These are phyloP conservation scores for Rhodotorula paludigena DNA, from an alignment of 768 basidiomycete genomes.

Conservation along the genomic window DNA sequence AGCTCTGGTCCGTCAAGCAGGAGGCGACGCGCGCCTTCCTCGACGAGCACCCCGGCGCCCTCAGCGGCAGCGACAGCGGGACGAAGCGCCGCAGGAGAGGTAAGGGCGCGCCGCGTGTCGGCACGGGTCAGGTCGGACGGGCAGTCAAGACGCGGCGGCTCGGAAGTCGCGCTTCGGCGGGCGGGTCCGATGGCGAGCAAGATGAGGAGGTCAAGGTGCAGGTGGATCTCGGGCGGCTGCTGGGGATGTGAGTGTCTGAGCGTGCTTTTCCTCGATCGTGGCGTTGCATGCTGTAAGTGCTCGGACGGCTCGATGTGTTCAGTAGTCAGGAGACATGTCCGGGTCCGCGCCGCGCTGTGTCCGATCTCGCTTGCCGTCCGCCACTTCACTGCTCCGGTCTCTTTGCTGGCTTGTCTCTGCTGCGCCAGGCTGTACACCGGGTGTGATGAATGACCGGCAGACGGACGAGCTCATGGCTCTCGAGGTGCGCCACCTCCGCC, in stretches of 20 bases:
- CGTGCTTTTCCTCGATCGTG: neutral
- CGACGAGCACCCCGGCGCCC: neutral
- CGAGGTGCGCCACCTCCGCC: neutral
- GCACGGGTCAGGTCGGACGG: neutral
- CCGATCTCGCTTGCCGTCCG: neutral
- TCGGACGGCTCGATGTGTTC: too few species aligned
- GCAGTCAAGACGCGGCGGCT: conserved; percentile 1
- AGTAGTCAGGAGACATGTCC: too few species aligned
- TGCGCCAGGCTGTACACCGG: accelerated
- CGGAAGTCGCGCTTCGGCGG: neutral
- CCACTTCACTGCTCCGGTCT: neutral
- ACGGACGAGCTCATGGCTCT: conserved; percentile 25
- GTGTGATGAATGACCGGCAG: conserved; percentile 20
- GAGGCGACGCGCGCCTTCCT: neutral
- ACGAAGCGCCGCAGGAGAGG: neutral
- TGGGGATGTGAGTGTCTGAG: neutral
- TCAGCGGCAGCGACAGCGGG: neutral
- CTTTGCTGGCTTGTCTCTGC: neutral
- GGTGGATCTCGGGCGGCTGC: conserved; percentile 6
- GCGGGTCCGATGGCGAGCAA: neutral
- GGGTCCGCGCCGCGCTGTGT: neutral
- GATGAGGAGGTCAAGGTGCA: neutral
- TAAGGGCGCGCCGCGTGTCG: neutral
- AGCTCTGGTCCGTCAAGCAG: neutral
- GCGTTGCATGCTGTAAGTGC: neutral